Conservation (phyloP, 2,329 filamentous ascomycete genomes). For the Pseudopithomyces maydicus region DNA sequence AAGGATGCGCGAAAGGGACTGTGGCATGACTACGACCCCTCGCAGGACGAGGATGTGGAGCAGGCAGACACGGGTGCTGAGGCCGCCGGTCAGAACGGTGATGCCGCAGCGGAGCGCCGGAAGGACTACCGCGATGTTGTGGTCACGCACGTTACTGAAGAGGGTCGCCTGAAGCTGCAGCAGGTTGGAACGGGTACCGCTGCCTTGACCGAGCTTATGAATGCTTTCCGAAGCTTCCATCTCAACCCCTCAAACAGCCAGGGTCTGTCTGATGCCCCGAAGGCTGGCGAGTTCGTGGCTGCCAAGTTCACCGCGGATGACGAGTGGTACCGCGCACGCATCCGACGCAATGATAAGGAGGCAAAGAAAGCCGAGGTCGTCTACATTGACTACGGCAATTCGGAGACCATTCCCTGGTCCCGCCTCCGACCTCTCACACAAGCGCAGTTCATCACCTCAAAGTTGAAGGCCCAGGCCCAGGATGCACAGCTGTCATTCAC, state of each 20-base stretch:
- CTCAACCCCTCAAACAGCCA: slow-evolving; percentile 79
- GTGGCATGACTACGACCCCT: slow-evolving; percentile 95
- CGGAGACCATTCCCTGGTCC: slow-evolving; percentile 84
- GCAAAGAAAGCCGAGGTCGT: slow-evolving; percentile 85
- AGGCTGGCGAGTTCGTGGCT: slow-evolving; percentile 88
- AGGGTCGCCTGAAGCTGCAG: slow-evolving; percentile 86
- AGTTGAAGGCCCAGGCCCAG: slow-evolving; percentile 83
- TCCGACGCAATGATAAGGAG: slow-evolving; percentile 90
- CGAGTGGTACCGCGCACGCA: slow-evolving; percentile 91
- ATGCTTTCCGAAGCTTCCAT: slow-evolving; percentile 88
- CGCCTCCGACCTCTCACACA: slow-evolving; percentile 80
- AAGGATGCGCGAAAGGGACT: slow-evolving; percentile 87
- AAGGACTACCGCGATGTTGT: slow-evolving; percentile 95
- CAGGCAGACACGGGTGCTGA: slow-evolving; percentile 55
- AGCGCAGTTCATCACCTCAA: slow-evolving; percentile 77
- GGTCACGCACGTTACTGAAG: slow-evolving; percentile 85
- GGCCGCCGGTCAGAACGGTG: slow-evolving; percentile 54
- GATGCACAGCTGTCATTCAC: slow-evolving; percentile 88
- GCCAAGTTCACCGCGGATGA: slow-evolving; percentile 88
- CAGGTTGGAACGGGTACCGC: slow-evolving; percentile 85
- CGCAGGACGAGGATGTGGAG: slow-evolving; percentile 71
- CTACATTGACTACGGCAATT: slow-evolving; percentile 97
- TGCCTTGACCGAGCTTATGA: slow-evolving; percentile 86
- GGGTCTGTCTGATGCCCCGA: slow-evolving; percentile 75
- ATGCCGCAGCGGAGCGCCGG: slow-evolving; percentile 65